Conservation (phyloP, 352 stramenopile species). For the Globisporangium ultimum region DNA sequence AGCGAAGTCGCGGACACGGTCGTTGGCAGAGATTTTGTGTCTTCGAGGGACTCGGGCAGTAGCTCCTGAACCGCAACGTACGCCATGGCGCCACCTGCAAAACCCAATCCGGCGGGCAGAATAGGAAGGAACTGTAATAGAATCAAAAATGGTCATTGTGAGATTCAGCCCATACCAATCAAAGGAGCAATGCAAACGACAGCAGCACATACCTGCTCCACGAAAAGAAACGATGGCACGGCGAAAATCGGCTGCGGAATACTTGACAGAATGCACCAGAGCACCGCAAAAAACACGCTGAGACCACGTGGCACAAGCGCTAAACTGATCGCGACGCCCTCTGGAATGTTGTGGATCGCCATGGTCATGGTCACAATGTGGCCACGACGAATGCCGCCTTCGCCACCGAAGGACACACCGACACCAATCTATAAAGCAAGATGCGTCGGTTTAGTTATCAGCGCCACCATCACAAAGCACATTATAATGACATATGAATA, state of each 20-base stretch:
- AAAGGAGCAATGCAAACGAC: background rate
- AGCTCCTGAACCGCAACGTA: conserved; percentile 92
- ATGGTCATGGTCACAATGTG: conserved; percentile 97
- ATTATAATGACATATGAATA: conserved; percentile 1
- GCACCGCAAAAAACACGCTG: conserved; percentile 74
- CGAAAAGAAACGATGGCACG: conserved; percentile 94
- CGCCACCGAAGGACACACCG: conserved; percentile 95
- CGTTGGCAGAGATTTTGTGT: conserved; percentile 74
- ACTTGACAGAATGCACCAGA: conserved; percentile 92
- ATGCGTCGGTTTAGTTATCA: background rate
- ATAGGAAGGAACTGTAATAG: conserved; percentile 93
- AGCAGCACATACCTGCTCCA: conserved; percentile 42
- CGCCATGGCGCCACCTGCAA: conserved; percentile 96
- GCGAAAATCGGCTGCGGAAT: conserved; percentile 96
- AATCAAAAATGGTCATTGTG: conserved; percentile 15
- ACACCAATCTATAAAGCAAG: conserved; percentile 79
- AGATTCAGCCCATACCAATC: background rate
- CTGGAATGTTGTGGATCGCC: conserved; percentile 98
- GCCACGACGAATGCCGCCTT: conserved; percentile 90
- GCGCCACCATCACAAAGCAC: background rate
- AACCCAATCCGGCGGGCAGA: conserved; percentile 94
- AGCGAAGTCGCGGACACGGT: conserved; percentile 67
- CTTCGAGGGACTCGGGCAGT: conserved; percentile 76
- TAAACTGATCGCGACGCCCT: conserved; percentile 95
- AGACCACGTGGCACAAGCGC: conserved; percentile 93